Percentiles rank a stretch among this genome's conserved stretches.
These are phyloP conservation scores for Schizosaccharomyces osmophilus DNA, from an alignment of 805 yeast species.

Conservation along the genomic window DNA sequence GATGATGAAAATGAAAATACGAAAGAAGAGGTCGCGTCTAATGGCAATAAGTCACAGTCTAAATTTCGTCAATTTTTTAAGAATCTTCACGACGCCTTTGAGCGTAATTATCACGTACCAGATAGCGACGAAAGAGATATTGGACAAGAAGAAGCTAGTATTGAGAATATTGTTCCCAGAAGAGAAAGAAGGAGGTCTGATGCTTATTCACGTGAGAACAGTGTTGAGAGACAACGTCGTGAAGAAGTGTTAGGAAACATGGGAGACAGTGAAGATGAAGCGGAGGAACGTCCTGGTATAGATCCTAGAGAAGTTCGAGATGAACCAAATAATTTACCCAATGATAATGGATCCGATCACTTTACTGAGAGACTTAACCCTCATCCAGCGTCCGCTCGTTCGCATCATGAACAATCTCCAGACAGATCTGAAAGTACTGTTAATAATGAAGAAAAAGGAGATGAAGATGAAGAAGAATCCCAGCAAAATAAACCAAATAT, in stretches of 20 bases:
- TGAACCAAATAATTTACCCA: background rate
- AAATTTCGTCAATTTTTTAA: background rate
- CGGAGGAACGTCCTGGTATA: background rate
- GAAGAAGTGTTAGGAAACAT: slow-evolving; percentile 8
- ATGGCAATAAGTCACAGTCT: too few species aligned
- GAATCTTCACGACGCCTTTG: slow-evolving; percentile 4
- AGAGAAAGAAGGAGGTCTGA: slow-evolving; percentile 4
- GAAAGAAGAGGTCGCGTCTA: background rate
- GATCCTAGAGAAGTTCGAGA: background rate
- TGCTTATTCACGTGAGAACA: slow-evolving; percentile 5
- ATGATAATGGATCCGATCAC: background rate
- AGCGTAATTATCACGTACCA: slow-evolving; percentile 4
- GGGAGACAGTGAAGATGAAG: background rate
- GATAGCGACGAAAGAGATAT: slow-evolving; percentile 2
- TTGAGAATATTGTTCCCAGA: slow-evolving; percentile 3
- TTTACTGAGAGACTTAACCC: background rate
- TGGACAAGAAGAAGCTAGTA: slow-evolving; percentile 3
- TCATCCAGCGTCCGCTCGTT: background rate
- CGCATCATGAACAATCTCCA: background rate
- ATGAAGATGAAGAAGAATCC: background rate
- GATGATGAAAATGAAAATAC: background rate
- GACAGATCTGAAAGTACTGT: background rate
- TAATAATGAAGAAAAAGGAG: background rate
- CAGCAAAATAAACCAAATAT: background rate
- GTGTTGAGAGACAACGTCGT: slow-evolving; percentile 15